Conservation (phyloP, 2,329 filamentous ascomycete species). For the Ophiostoma ips region DNA sequence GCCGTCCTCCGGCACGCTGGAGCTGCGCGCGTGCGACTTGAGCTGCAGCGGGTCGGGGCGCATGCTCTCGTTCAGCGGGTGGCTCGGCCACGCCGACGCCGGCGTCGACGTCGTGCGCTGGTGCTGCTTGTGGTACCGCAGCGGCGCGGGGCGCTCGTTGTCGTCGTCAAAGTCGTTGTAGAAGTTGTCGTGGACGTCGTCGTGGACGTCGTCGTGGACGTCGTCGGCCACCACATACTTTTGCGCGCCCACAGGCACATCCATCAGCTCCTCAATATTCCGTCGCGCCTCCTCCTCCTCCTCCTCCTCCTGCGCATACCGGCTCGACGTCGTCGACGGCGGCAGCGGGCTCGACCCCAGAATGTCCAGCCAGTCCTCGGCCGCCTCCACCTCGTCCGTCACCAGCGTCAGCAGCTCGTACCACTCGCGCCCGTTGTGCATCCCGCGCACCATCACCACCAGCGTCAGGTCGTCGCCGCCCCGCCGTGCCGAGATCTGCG, state of each 20-base stretch:
- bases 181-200: no score
- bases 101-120: constrained; percentile 18
- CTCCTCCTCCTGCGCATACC: no score
- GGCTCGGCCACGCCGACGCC: no score
- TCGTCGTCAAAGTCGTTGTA: no score
- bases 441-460: constrained; percentile 65
- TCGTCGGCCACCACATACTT: constrained; percentile 13
- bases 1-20: neutral
- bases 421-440: constrained; percentile 55
- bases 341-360: constrained; percentile 41
- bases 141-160: no score
- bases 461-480: constrained; percentile 59
- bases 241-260: constrained; percentile 27
- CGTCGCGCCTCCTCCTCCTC: no score
- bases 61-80: constrained; percentile 24
- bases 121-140: constrained; percentile 23
- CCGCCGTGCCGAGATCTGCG: constrained; percentile 62
- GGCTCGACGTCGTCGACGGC: constrained; percentile 12
- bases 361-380: constrained; percentile 77
- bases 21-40: constrained; percentile 17
- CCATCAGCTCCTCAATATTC: constrained; percentile 16
- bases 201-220: no score
- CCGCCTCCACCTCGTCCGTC: constrained; percentile 62
- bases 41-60: constrained; percentile 25
- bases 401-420: constrained; percentile 69